Conservation (phyloP, 2,329 filamentous ascomycete species). For the Alternaria brassicicola region DNA sequence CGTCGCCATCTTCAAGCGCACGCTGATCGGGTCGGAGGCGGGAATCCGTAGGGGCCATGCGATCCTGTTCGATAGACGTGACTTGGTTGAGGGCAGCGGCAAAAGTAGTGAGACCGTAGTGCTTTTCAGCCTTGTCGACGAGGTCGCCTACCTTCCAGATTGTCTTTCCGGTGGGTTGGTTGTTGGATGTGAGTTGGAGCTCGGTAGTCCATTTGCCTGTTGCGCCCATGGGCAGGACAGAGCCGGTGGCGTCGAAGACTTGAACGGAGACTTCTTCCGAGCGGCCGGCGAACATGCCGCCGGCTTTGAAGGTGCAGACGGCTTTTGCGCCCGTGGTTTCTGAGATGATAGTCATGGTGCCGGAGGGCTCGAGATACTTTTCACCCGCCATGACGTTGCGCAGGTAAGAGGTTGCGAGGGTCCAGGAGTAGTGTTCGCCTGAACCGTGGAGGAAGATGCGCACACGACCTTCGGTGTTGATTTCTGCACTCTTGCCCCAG, state of each 20-base stretch:
- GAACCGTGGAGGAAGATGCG: constrained; percentile 75
- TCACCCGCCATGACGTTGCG: constrained; percentile 97
- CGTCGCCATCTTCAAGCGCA: constrained; percentile 77
- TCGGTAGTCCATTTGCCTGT: constrained; percentile 83
- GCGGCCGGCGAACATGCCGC: constrained; percentile 95
- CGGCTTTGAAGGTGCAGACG: constrained; percentile 87
- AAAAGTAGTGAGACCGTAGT: constrained; percentile 88
- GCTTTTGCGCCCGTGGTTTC: constrained; percentile 85
- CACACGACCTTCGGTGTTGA: constrained; percentile 88
- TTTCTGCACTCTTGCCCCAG: constrained; percentile 95
- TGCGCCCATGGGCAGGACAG: constrained; percentile 70
- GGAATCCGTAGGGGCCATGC: constrained; percentile 80
- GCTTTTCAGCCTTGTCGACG: constrained; percentile 77
- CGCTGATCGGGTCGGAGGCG: constrained; percentile 87
- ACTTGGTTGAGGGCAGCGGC: constrained; percentile 87
- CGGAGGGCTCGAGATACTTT: constrained; percentile 96
- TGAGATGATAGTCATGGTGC: constrained; percentile 83
- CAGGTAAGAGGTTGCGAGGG: constrained; percentile 84
- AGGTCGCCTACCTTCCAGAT: constrained; percentile 81
- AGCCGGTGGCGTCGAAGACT: constrained; percentile 70
- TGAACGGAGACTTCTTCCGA: constrained; percentile 87
- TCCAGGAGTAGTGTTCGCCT: constrained; percentile 89
- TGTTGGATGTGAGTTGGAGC: constrained; percentile 69
- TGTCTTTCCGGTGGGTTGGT: constrained; percentile 64
- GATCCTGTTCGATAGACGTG: constrained; percentile 75